A percentile compares a stretch with the other conserved stretches of the same genome.
Evolutionary conservation across 257 asterid species (phyloP).

Genomic region (Penstemon davidsonii): DNA sequence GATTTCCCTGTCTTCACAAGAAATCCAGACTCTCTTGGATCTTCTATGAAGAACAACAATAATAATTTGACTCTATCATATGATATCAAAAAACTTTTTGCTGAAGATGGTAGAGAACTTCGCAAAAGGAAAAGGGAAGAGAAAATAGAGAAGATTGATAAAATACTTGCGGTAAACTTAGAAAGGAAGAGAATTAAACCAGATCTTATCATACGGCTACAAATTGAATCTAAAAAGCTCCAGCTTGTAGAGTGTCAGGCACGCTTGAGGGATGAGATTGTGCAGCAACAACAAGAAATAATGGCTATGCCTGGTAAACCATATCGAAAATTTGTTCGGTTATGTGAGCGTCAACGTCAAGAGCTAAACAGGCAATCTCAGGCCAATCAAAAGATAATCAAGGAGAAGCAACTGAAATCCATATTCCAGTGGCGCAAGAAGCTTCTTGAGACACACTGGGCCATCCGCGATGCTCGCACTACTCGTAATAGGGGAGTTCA

Average conservation of each 20-base stretch:
- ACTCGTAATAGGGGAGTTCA: constrained; percentile 96
- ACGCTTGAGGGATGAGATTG: constrained; percentile 87
- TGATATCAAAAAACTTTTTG: constrained; percentile 78
- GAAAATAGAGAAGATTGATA: constrained; percentile 67
- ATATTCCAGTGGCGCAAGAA: constrained; percentile 96
- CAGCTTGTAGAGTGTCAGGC: constrained; percentile 86
- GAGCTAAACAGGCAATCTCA: constrained; percentile 88
- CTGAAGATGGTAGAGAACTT: constrained; percentile 72
- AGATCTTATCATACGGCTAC: constrained; percentile 83
- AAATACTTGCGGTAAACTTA: constrained; percentile 69
- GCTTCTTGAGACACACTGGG: constrained; percentile 99
- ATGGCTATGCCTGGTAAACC: constrained; percentile 98
- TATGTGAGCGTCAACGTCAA: constrained; percentile 92
- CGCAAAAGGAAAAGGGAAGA: constrained; percentile 69
- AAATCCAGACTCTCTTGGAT: constrained; percentile 81
- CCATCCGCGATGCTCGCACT: constrained; percentile 90
- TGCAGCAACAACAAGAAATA: constrained; percentile 86
- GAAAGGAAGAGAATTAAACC: constrained; percentile 95
- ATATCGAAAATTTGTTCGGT: constrained; percentile 80
- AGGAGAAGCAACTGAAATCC: constrained; percentile 89
- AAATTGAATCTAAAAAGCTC: constrained; percentile 95
- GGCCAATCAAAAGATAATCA: constrained; percentile 69
- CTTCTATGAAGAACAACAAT: constrained; percentile 73
- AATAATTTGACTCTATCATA: constrained; percentile 73
- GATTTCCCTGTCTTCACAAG: constrained; percentile 97